A percentile compares a stretch with the other conserved stretches of the same genome.
These are phyloP conservation scores for Pythium sukuiense DNA, from an alignment of 352 stramenopile genomes.

Conservation along the genomic window DNA sequence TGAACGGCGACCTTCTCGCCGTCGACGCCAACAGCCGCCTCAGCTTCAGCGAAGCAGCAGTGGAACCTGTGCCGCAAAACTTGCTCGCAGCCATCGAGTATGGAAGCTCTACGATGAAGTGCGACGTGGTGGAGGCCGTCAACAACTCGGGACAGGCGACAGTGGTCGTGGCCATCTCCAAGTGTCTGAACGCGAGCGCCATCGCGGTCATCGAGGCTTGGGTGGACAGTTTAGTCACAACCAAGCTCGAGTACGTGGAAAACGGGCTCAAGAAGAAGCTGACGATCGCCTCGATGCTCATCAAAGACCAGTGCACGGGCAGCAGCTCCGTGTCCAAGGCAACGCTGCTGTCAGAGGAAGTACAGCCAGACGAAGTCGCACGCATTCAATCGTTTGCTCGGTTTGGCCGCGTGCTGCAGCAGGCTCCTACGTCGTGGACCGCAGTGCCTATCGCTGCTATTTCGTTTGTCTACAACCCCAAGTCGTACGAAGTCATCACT, in stretches of 20 bases:
- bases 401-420: neutral
- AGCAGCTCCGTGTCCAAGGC: neutral
- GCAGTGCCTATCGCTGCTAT: neutral
- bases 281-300: neutral
- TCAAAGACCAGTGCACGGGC: neutral
- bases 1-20: neutral
- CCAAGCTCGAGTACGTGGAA: neutral
- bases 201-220: neutral
- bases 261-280: neutral
- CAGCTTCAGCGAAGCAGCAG: neutral
- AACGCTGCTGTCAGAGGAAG: neutral
- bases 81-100: neutral
- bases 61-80: too few relatives aligned
- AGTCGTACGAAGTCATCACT: neutral
- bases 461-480: neutral
- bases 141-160: neutral
- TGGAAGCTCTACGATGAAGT: neutral
- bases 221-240: neutral
- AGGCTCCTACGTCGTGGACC: neutral
- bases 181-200: neutral
- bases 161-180: neutral
- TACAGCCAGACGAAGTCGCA: neutral
- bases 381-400: neutral
- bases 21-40: neutral
- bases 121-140: neutral